Base-by-base conservation (phyloP, 225 moss, liverwort and hornwort genomes). In the Anthoceros angustus region DNA sequence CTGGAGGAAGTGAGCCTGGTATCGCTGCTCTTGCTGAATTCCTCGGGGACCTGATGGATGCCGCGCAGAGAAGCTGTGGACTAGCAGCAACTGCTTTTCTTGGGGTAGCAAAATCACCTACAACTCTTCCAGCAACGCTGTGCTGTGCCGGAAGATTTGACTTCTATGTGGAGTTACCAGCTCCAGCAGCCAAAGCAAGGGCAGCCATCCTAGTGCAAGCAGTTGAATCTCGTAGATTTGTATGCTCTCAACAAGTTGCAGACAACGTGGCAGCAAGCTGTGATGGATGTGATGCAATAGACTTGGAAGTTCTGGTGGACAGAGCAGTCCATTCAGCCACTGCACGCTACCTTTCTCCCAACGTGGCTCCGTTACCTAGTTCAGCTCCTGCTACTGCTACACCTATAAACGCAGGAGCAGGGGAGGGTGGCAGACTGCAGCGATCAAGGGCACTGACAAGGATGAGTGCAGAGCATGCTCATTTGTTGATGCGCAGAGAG, bases 301-400 rank as follows among this genome's bases (percentile, higher is more conserved):
- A 95, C 74, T 67, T 94, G 79, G 92, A 98, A 62, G 80, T 89
- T n/a, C 67, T 98, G 76, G 85, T 98, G 69, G 92, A 98, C 74
- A 89, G 92, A 78, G 98, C 98, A 68, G 98, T 83, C 38, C 98
- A 98, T 80, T 91, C 92, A 46, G 89, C 91, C 75, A 88, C 98
- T 26, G 79, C 88, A 49, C 85, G 92, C 45, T 92, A 87, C 73
- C 78, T 98, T 50, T 87, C 84, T 70, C 70, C 80, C 25, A 25
- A 62, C 39, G 12, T 11, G 15, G 63, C 42, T 9, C 42, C 68
- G 43, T 38, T 69, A 16, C 69, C 71, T 7, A 71, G 69, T 72
- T 64, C 65, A 63, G 72, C 78, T 49, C 72, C 62, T 16, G 25
- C 62, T 32, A 70, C 7, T 42, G 68, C 18, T 55, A 38, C 38